A percentile compares a stretch with the other conserved stretches of the same genome.
phyloP scores from a whole-genome alignment of 208 protist genomes.

The Acanthamoeba rhysodes region DNA sequence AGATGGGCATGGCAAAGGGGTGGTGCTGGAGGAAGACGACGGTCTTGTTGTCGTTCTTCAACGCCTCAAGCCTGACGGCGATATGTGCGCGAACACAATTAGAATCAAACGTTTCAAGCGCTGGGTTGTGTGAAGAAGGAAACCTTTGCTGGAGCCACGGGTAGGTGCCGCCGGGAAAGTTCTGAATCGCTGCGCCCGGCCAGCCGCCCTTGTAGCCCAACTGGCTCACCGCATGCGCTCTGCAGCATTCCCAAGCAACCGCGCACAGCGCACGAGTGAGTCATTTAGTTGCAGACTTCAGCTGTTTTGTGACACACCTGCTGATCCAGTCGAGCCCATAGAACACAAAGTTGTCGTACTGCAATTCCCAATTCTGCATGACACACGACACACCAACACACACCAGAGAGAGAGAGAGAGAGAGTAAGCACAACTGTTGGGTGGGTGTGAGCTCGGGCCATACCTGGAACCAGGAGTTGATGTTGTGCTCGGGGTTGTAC shows the following conservation, averaged over 20 bases:
- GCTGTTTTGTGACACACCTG: not conserved
- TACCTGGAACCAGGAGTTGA: conserved; percentile 25
- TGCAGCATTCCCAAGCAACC: not conserved
- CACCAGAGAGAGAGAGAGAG: too few relatives aligned
- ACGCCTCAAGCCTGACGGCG: not conserved
- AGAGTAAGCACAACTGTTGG: too few relatives aligned
- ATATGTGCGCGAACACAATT: too few relatives aligned
- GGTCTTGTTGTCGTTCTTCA: conserved; percentile 23
- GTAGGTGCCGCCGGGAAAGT: conserved; percentile 12
- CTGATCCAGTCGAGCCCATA: conserved; percentile 19
- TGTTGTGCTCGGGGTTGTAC: conserved; percentile 12
- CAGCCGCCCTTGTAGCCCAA: conserved; percentile 49
- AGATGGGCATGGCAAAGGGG: conserved; percentile 26
- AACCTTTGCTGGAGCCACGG: not conserved
- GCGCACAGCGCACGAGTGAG: not conserved
- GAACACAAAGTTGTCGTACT: conserved; percentile 9
- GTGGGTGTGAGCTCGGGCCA: not conserved
- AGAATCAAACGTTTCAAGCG: not conserved
- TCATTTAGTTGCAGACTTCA: not conserved
- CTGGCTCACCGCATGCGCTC: conserved; percentile 21
- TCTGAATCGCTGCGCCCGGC: not conserved
- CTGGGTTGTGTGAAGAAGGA: too few relatives aligned
- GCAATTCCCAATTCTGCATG: not conserved
- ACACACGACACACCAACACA: not conserved
- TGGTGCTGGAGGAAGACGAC: conserved; percentile 40